Base-by-base conservation (phyloP, 805 yeast species). In the Yarrowia sp. region DNA sequence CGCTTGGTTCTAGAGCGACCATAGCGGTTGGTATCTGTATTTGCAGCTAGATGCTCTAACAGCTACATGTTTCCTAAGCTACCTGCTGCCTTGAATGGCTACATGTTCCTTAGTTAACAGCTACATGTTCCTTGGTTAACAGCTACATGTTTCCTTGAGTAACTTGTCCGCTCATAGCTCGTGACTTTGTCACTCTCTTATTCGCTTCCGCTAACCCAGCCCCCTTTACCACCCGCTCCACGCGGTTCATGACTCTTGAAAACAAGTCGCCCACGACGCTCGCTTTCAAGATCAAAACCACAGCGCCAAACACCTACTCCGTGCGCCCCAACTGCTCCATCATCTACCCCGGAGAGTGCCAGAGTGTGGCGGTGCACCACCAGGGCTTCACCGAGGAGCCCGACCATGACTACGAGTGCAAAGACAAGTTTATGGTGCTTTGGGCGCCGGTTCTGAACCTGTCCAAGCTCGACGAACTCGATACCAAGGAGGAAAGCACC, bases 271-370 rank as follows among this genome's bases (percentile, higher is more conserved):
- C 66, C 20, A 61, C 66, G 64, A 80, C 86, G 33, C 83, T 87
- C 50, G 97, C 97, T 34, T 95, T 92, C 84, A 95, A 95, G 81
- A 98, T 95, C 76, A 95, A 94, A 81, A 94, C 99, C 53, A 95
- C 99, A 7, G 98, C 98, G 9, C 99, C 99, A 69, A 92, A 91
- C 78, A 82, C 91, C 78, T 84, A 93, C 82, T 91, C 97, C 78
- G 98, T 95, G 64, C 89, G 97, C 80, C 99, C 99, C 70, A 95
- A 93, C 78, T 94, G 98, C 70, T 86, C 95, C 17, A 78, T 89
- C 44, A 82, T 95, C 69, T 82, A 82, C 38, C 93, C 98, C 10
- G 96, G 96, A 42, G 84, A 85, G 71, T 78, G 87, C 34, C 79
- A 87, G 66, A 86, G 89, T 66, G 90, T 95, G 63, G 85, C 93